Percentiles rank a stretch among this genome's conserved stretches.
Conservation (phyloP, 2,329 filamentous ascomycete species). For the Orbilia ellipsospora region DNA sequence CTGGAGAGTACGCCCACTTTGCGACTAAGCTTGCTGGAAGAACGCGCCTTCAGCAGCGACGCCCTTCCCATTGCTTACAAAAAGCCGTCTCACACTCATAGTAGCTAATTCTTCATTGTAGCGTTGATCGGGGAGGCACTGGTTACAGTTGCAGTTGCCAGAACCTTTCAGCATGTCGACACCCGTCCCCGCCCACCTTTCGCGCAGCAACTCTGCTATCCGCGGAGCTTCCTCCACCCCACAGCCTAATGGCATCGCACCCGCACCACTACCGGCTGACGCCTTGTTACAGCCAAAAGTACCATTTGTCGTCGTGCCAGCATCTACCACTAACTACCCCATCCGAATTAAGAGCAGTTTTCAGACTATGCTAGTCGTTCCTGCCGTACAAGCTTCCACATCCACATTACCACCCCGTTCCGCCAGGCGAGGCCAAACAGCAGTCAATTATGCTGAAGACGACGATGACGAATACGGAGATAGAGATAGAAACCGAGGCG, state of each 20-base stretch:
- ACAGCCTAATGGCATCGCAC: constrained; percentile 34
- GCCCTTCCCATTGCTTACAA: neutral
- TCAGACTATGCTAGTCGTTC: constrained; percentile 58
- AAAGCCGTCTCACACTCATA: neutral
- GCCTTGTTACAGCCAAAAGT: neutral
- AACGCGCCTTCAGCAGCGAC: constrained; percentile 1
- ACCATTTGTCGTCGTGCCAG: constrained; percentile 21
- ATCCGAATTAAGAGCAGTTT: constrained; percentile 56
- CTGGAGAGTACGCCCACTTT: too few species aligned
- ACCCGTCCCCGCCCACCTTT: constrained; percentile 30
- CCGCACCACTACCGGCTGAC: neutral
- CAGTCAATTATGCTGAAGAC: constrained; percentile 98
- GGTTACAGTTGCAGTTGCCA: constrained; percentile 5
- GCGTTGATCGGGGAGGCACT: constrained; percentile 18
- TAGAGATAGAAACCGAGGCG: constrained; percentile 55
- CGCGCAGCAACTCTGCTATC: constrained; percentile 39
- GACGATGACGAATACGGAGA: constrained; percentile 81
- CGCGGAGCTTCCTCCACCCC: constrained; percentile 46
- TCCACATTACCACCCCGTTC: constrained; percentile 57
- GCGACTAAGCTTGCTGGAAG: neutral
- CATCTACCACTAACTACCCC: constrained; percentile 58
- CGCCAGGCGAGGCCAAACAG: constrained; percentile 96
- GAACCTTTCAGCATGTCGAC: constrained; percentile 35
- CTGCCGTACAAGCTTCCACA: constrained; percentile 53
- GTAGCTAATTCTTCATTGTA: neutral